Conservation (phyloP, 1,284 basidiomycete genomes). For the Austroboletus niveus region DNA sequence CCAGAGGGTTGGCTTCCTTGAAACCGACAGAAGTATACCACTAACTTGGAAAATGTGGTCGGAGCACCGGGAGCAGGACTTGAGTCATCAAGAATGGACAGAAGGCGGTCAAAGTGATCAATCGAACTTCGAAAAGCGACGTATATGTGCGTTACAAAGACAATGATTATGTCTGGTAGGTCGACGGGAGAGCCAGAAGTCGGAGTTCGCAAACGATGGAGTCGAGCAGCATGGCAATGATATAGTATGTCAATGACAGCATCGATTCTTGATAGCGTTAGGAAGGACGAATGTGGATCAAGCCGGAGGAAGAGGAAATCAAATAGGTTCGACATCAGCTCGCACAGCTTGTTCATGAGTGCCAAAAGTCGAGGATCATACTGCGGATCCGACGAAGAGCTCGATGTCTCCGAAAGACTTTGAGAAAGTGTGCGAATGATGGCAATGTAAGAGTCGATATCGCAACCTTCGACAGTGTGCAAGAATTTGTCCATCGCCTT, state of each 20-base stretch:
- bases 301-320: conserved; percentile 20
- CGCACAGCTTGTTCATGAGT: conserved; percentile 22
- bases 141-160: conserved; percentile 31
- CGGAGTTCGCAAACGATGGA: conserved; percentile 16
- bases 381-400: conserved; percentile 1
- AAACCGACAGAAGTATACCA: conserved; percentile 15
- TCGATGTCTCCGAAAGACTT: conserved; percentile 10
- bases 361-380: conserved; percentile 1
- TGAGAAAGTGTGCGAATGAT: conserved; percentile 14
- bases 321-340: conserved; percentile 25
- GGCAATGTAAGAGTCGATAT: conserved; percentile 24
- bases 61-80: conserved; percentile 23
- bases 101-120: conserved; percentile 9
- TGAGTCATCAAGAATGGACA: conserved; percentile 25
- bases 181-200: conserved; percentile 8
- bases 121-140: conserved; percentile 15
- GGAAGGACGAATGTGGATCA: not conserved
- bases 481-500: conserved; percentile 38
- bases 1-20: conserved; percentile 11
- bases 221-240: conserved; percentile 15
- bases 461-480: conserved; percentile 18
- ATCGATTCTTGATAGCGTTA: conserved; percentile 6
- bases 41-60: conserved; percentile 33
- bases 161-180: conserved; percentile 31
- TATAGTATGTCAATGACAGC: conserved; percentile 20